A percentile compares a stretch with the other conserved stretches of the same genome.
Evolutionary conservation across 1,139 yeast genomes (phyloP).

Genomic region (Debaryomycetaceae sp.): DNA sequence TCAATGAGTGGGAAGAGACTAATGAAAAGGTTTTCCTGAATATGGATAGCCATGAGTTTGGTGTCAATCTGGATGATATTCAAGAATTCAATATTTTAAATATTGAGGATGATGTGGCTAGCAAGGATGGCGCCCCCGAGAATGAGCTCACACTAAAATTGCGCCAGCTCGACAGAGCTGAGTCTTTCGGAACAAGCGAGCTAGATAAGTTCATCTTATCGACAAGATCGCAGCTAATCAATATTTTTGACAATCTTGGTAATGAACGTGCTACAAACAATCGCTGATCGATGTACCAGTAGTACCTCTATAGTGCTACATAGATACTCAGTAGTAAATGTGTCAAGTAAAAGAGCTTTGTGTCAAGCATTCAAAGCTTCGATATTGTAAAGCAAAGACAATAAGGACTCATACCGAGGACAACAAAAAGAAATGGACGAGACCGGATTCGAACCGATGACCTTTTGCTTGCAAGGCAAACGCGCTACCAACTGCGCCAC

Average conservation of each 20-base stretch:
- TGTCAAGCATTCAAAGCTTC: no score
- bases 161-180: not conserved
- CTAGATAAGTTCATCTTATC: slow-evolving; percentile 22
- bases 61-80: slow-evolving; percentile 55
- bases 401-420: not conserved
- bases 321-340: no score
- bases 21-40: slow-evolving; percentile 43
- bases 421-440: slow-evolving; percentile 44
- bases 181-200: slow-evolving; percentile 20
- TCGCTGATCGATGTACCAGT: not conserved
- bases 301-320: no score
- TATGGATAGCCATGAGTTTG: slow-evolving; percentile 46
- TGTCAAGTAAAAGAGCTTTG: no score
- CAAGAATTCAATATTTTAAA: slow-evolving; percentile 47
- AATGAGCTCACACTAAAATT: slow-evolving; percentile 13
- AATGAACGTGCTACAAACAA: not conserved
- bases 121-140: slow-evolving; percentile 19
- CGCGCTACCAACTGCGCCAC: slow-evolving; percentile 76
- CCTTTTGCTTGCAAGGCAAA: slow-evolving; percentile 66
- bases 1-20: slow-evolving; percentile 47
- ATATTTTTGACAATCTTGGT: not conserved
- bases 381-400: no score
- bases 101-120: slow-evolving; percentile 19
- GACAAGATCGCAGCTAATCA: slow-evolving; percentile 7
- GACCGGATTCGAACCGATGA: slow-evolving; percentile 67